These are phyloP conservation scores for Candida pseudofarinosa DNA, from an alignment of 805 yeast genomes.

Conservation along the genomic window DNA sequence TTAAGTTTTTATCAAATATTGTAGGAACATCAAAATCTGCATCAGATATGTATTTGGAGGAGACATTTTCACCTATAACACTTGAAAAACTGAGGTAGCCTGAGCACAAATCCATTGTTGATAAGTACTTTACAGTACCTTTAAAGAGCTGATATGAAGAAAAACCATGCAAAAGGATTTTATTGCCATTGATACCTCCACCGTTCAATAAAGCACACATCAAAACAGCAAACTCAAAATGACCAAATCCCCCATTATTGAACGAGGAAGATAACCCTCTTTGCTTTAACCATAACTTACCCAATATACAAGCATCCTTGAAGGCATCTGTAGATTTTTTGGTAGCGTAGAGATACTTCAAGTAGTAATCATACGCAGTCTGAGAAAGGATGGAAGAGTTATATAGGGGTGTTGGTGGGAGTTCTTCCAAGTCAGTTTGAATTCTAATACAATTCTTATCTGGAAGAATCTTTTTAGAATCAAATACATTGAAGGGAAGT, in stretches of 20 bases:
- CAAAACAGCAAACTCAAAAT: constrained; percentile 79
- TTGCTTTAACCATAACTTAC: constrained; percentile 87
- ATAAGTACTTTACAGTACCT: constrained; percentile 77
- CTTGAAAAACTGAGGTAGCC: constrained; percentile 72
- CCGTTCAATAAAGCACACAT: constrained; percentile 82
- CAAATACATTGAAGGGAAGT: constrained; percentile 68
- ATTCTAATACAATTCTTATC: constrained; percentile 80
- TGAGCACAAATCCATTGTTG: constrained; percentile 66
- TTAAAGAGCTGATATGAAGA: constrained; percentile 92
- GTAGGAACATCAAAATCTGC: constrained; percentile 73
- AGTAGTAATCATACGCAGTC: constrained; percentile 61
- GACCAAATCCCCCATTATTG: constrained; percentile 81
- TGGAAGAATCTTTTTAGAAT: constrained; percentile 69
- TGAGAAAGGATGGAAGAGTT: constrained; percentile 76
- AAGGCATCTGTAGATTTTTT: constrained; percentile 77
- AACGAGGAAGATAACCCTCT: constrained; percentile 69
- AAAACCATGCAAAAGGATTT: constrained; percentile 78
- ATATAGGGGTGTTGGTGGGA: constrained; percentile 82
- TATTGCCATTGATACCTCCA: constrained; percentile 72
- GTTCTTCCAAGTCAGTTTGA: constrained; percentile 40
- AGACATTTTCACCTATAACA: constrained; percentile 39
- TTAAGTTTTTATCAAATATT: constrained; percentile 69
- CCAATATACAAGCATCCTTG: constrained; percentile 81
- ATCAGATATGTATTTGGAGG: constrained; percentile 41
- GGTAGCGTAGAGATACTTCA: constrained; percentile 71